Conservation (phyloP, 2,329 filamentous ascomycete genomes). For the Fulvia fulva region DNA sequence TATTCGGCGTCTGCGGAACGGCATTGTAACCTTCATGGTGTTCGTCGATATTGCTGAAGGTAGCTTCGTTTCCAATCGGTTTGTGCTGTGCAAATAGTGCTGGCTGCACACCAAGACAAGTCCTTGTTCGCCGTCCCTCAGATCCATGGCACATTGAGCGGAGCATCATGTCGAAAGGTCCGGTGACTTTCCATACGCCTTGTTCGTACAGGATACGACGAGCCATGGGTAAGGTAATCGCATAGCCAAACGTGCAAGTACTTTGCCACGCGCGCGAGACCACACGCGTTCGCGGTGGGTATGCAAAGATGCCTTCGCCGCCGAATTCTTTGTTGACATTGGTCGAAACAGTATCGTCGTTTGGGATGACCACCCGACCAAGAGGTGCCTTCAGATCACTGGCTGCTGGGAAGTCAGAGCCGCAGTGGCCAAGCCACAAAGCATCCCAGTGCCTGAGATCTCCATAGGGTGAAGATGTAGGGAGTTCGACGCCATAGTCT, state of each 20-base stretch:
- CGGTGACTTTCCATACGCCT: conserved; percentile 38
- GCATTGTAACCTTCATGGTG: neutral
- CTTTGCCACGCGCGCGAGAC: conserved; percentile 39
- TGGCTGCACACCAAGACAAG: conserved; percentile 40
- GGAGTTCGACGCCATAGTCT: conserved; percentile 4
- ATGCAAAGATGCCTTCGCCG: conserved; percentile 10
- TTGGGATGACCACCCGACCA: conserved; percentile 20
- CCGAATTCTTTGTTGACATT: conserved; percentile 21
- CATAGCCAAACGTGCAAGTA: conserved; percentile 44
- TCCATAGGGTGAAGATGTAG: conserved; percentile 24
- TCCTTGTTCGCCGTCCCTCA: conserved; percentile 30
- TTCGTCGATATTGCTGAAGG: neutral
- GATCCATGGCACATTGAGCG: conserved; percentile 25
- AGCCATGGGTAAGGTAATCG: conserved; percentile 42
- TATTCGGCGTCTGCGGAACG: neutral
- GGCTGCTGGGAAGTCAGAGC: conserved; percentile 24
- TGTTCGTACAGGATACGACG: conserved; percentile 42
- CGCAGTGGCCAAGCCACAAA: conserved; percentile 43
- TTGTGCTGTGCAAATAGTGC: conserved; percentile 46
- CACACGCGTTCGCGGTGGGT: conserved; percentile 38
- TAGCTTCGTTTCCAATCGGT: conserved; percentile 32
- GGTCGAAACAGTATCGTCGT: conserved; percentile 24
- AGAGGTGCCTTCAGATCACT: conserved; percentile 15
- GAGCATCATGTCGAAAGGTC: conserved; percentile 33
- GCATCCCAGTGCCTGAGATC: conserved; percentile 34